These are phyloP conservation scores for Sanghuangporus weigelae DNA, from an alignment of 1,284 basidiomycete genomes.

Conservation along the genomic window DNA sequence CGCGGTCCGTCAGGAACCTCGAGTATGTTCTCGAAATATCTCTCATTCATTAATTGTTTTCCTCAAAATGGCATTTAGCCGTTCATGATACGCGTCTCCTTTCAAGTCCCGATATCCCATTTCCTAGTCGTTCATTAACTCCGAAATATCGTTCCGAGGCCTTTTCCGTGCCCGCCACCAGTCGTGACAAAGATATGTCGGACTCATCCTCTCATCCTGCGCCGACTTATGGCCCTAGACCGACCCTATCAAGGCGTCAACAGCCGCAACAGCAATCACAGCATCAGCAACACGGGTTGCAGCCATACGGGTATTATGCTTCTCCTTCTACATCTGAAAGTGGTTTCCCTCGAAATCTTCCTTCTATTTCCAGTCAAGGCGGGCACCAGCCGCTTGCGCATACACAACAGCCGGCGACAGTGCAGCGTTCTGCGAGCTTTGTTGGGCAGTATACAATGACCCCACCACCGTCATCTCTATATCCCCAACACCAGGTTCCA, in stretches of 20 bases:
- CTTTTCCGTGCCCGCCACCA: neutral
- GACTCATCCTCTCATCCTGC: neutral
- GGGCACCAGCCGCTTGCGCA: neutral
- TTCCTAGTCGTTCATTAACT: conserved; percentile 1
- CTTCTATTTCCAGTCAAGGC: neutral
- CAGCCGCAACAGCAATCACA: neutral
- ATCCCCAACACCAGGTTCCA: conserved; percentile 34
- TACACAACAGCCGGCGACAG: conserved; percentile 18
- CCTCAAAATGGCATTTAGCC: conserved; percentile 2
- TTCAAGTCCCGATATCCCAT: neutral
- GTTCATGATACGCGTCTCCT: conserved; percentile 9
- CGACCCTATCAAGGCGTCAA: neutral
- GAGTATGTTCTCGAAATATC: conserved; percentile 7
- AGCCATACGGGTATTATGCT: conserved; percentile 2
- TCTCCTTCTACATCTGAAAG: conserved; percentile 7
- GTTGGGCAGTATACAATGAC: conserved; percentile 44
- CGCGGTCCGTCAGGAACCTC: neutral
- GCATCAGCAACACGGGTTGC: neutral
- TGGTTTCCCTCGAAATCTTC: conserved; percentile 1
- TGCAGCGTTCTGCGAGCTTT: conserved; percentile 34
- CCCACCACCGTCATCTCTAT: conserved; percentile 33
- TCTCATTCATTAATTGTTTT: conserved; percentile 9
- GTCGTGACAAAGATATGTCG: conserved; percentile 2
- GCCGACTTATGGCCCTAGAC: conserved; percentile 1
- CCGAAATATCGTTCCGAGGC: neutral